These are phyloP conservation scores for Raffaelea arxii DNA, from an alignment of 2,329 filamentous ascomycete genomes.

Conservation along the genomic window DNA sequence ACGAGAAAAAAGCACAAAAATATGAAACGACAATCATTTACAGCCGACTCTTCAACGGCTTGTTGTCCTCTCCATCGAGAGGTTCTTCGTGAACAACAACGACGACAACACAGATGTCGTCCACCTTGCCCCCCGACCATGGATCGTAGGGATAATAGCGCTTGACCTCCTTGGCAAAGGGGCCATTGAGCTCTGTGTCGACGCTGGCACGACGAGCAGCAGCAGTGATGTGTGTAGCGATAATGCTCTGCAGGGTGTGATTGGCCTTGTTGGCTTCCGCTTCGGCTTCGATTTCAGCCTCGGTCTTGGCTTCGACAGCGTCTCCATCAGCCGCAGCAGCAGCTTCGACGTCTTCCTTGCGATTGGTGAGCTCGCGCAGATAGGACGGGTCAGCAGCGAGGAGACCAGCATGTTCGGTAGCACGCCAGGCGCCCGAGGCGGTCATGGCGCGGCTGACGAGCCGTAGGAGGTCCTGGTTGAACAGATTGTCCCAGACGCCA, in stretches of 20 bases:
- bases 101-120: slow-evolving; percentile 87
- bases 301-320: slow-evolving; percentile 18
- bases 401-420: slow-evolving; percentile 43
- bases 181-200: slow-evolving; percentile 74
- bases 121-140: slow-evolving; percentile 87
- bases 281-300: not conserved
- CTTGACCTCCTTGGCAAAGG: slow-evolving; percentile 91
- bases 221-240: slow-evolving; percentile 70
- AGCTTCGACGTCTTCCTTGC: not conserved
- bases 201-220: slow-evolving; percentile 80
- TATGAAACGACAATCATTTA: not conserved
- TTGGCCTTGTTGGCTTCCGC: slow-evolving; percentile 10
- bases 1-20: not conserved
- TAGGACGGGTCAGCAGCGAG: slow-evolving; percentile 40
- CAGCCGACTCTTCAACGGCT: slow-evolving; percentile 20
- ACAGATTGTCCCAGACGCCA: slow-evolving; percentile 92
- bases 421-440: slow-evolving; percentile 62
- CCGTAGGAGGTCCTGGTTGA: slow-evolving; percentile 77
- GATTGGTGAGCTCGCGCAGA: slow-evolving; percentile 32
- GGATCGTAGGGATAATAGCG: slow-evolving; percentile 76
- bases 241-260: slow-evolving; percentile 60
- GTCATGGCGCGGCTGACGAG: slow-evolving; percentile 73
- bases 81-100: slow-evolving; percentile 62
- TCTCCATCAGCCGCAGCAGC: slow-evolving; percentile 20
- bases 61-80: slow-evolving; percentile 15